phyloP scores from a whole-genome alignment of 805 yeast genomes.

The Starmerella tilneyi region DNA sequence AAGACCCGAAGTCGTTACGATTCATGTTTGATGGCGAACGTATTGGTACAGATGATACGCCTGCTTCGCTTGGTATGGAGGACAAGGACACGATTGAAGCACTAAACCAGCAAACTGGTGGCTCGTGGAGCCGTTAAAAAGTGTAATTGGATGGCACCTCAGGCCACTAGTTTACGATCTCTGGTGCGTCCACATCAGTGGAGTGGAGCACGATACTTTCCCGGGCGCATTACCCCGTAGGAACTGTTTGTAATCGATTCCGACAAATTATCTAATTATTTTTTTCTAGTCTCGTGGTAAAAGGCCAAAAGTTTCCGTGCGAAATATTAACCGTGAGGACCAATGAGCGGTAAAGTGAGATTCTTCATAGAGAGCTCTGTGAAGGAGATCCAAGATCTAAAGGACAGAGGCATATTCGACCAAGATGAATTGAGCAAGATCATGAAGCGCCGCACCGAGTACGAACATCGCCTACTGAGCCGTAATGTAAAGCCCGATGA shows the following conservation, averaged over 20 bases:
- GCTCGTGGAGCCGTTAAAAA: conserved; percentile 8
- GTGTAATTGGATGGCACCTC: no score
- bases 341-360: conserved; percentile 47
- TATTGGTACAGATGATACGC: conserved; percentile 78
- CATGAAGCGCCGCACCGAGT: conserved; percentile 89
- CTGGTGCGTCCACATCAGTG: no score
- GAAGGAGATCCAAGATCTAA: conserved; percentile 85
- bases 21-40: conserved; percentile 91
- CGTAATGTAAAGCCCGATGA: conserved; percentile 73
- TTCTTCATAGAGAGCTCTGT: conserved; percentile 58
- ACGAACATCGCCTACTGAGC: conserved; percentile 79
- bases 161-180: not conserved
- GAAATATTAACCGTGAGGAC: no score
- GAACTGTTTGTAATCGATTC: not conserved
- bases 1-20: conserved; percentile 67
- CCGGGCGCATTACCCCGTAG: no score
- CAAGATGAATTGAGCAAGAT: conserved; percentile 72
- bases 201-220: no score
- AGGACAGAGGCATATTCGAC: conserved; percentile 67
- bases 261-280: not conserved
- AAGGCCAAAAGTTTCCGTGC: not conserved
- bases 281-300: not conserved
- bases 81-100: conserved; percentile 97
- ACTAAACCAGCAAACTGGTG: conserved; percentile 73
- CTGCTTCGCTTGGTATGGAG: conserved; percentile 78